Evolutionary conservation across 495 filamentous ascomycete species (phyloP), one percentile per base, ranked within the genome.

Genomic region (Cudoniella acicularis): DNA sequence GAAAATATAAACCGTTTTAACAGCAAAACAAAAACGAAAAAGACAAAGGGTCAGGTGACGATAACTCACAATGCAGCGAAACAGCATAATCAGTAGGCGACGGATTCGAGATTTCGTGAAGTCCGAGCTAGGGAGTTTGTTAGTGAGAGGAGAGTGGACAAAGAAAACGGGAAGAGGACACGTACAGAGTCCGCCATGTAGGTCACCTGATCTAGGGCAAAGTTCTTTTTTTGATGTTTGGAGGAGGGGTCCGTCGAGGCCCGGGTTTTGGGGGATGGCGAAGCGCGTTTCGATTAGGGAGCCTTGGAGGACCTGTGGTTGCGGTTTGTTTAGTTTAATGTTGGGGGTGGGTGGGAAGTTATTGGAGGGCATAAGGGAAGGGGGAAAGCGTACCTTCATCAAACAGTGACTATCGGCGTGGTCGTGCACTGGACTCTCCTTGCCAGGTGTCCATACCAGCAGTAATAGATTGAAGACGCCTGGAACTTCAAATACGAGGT

Each of bases 381-480:
- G 36, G n/a, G 17, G 8, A 23, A 6, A 18, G 41, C 26, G 18
- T 24, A 65, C 75, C 68, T 79, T 82, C 80, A 84, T 82, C 54
- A 84, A 59, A 67, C 90, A 94, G 65, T 92, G 89, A 22, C 90
- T 87, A 65, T 90, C 85, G 61, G 89, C 88, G 70, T 94, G 90
- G 66, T 97, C 92, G 71, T 97, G 92, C 59, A 96, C 88, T 0
- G 84, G 83, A 66, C 86, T 91, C 20, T 83, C 83, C 71, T 90
- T 90, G n/a, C 90, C 88, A 18, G 92, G 92, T 11, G 81, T 87
- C 92, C 92, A 97, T n/a, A 96, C 92, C 10, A 97, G 80, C 18
- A 97, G 83, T 49, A 96, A 79, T 83, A 93, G 69, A 23, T 64
- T 67, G 57, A 66, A 66, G 8, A 66, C 10, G 3, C 57, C 60